Percentiles rank a stretch among this genome's conserved stretches.
Conservation (phyloP, 441 rosid genomes). For the Aleurites moluccanus region DNA sequence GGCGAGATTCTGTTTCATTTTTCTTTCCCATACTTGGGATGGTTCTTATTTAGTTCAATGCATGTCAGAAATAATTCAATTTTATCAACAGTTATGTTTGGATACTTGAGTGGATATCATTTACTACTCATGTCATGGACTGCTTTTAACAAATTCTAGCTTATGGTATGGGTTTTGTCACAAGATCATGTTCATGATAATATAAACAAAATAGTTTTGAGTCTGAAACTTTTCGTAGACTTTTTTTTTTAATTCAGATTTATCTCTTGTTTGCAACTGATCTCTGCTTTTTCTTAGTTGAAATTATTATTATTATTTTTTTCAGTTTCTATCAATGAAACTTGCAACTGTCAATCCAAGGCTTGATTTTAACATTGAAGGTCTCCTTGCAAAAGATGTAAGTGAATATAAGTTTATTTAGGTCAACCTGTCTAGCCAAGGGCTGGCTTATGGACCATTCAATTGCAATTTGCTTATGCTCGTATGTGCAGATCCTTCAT, state of each 20-base stretch:
- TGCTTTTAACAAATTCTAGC: not conserved
- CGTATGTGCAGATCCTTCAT: slow-evolving; percentile 54
- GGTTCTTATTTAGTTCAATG: slow-evolving; percentile 1
- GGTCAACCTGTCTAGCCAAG: not conserved
- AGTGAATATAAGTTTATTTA: slow-evolving; percentile 18
- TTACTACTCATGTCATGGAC: slow-evolving; percentile 2
- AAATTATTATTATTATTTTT: slow-evolving; percentile 13
- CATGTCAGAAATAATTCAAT: not conserved
- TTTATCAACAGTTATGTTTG: not conserved
- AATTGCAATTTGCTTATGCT: not conserved
- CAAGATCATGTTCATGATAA: not conserved
- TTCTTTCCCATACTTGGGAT: not conserved
- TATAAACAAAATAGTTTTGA: not conserved
- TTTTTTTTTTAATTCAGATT: slow-evolving; percentile 7
- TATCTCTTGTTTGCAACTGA: not conserved
- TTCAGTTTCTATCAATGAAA: slow-evolving; percentile 92
- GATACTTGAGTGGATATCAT: not conserved
- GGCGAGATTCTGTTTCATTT: slow-evolving; percentile 7
- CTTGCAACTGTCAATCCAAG: slow-evolving; percentile 78
- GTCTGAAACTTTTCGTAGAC: not conserved
- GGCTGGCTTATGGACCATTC: slow-evolving; percentile 4
- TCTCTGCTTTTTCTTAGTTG: slow-evolving; percentile 11
- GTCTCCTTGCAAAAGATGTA: slow-evolving; percentile 73
- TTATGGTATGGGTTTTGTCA: not conserved
- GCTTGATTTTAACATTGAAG: slow-evolving; percentile 61